A percentile compares a stretch with the other conserved stretches of the same genome.
Conservation (phyloP, 2,329 filamentous ascomycete species). For the Xylariaceae sp. region DNA sequence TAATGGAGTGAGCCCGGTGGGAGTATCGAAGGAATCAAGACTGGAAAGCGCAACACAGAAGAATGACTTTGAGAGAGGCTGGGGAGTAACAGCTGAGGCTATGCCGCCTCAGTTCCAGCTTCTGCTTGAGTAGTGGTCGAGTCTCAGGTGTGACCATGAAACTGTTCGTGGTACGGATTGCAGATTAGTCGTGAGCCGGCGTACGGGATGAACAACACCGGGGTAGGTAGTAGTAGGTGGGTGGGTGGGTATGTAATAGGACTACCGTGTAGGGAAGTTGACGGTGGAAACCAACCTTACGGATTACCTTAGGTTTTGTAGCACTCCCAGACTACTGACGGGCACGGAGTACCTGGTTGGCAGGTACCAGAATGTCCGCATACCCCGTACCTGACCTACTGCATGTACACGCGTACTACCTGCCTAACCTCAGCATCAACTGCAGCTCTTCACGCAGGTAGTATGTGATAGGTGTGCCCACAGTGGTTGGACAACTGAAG, state of each 20-base stretch:
- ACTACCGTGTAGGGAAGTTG: too few species aligned
- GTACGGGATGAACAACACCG: neutral
- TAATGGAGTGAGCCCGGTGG: neutral
- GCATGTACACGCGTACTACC: too few species aligned
- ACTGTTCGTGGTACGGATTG: neutral
- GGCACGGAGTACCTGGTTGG: neutral
- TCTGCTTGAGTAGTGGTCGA: neutral
- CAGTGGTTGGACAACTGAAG: too few species aligned
- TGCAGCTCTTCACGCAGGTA: too few species aligned
- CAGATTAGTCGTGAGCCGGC: neutral
- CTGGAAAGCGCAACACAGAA: neutral
- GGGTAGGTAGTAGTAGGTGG: neutral
- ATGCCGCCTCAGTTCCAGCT: conserved; percentile 7
- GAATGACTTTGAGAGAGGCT: neutral
- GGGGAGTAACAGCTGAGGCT: neutral
- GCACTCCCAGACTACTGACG: neutral
- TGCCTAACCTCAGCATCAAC: too few species aligned
- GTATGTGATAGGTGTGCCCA: too few species aligned
- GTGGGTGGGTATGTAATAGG: neutral
- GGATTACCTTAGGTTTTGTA: too few species aligned
- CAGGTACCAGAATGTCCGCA: neutral
- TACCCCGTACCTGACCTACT: neutral
- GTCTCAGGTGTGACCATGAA: neutral
- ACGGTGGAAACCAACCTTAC: too few species aligned
- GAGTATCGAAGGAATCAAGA: neutral